phyloP scores from a whole-genome alignment of 2,329 filamentous ascomycete genomes.

The Neospermospora avenae region DNA sequence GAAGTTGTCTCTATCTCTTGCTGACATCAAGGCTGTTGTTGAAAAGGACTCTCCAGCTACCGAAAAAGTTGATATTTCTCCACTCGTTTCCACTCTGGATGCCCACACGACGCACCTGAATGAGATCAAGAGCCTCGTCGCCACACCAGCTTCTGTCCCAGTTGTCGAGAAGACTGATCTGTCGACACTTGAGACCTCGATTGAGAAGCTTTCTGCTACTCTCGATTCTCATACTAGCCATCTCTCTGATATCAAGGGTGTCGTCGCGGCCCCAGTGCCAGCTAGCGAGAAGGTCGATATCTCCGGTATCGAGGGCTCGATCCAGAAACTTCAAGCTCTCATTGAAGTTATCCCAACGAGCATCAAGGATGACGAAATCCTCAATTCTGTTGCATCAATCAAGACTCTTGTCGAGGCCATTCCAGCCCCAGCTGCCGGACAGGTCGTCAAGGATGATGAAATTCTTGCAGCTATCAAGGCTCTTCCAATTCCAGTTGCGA shows the following conservation, averaged over 20 bases:
- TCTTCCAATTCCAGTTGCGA: slow-evolving; percentile 2
- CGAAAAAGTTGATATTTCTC: slow-evolving; percentile 8
- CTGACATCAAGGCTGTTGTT: slow-evolving; percentile 23
- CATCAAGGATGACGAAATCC: slow-evolving; percentile 4
- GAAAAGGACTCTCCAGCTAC: not conserved
- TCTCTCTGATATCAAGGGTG: slow-evolving; percentile 12
- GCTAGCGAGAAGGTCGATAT: slow-evolving; percentile 10
- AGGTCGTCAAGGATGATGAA: slow-evolving; percentile 5
- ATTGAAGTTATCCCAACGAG: not conserved
- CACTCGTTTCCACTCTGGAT: slow-evolving; percentile 12
- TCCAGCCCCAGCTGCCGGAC: slow-evolving; percentile 4
- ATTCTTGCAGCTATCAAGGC: slow-evolving; percentile 15
- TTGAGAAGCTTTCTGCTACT: slow-evolving; percentile 9
- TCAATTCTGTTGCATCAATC: slow-evolving; percentile 2
- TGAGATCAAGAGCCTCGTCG: slow-evolving; percentile 15
- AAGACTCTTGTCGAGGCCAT: slow-evolving; percentile 7
- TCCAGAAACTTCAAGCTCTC: slow-evolving; percentile 6
- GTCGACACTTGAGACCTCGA: slow-evolving; percentile 11
- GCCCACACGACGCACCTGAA: slow-evolving; percentile 10
- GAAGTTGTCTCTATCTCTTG: slow-evolving; percentile 13
- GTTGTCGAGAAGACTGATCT: slow-evolving; percentile 12
- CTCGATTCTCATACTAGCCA: slow-evolving; percentile 13
- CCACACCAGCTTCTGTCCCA: slow-evolving; percentile 5
- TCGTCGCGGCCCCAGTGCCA: slow-evolving; percentile 10
- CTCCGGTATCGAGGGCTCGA: slow-evolving; percentile 9